These are phyloP conservation scores for Pholiota microspora DNA, from an alignment of 768 basidiomycete genomes.

Conservation along the genomic window DNA sequence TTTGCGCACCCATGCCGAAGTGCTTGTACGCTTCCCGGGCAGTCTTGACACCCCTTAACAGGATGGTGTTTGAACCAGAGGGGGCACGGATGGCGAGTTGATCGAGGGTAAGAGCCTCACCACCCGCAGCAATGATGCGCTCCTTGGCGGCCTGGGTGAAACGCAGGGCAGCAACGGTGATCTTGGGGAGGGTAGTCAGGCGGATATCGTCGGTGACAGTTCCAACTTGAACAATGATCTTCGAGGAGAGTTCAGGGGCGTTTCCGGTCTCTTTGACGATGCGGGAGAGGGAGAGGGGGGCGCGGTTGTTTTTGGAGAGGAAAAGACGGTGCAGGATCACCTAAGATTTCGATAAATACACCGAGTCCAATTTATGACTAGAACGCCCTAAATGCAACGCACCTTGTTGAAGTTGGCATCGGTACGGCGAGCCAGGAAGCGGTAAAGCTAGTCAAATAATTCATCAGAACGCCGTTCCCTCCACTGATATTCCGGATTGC, in stretches of 20 bases:
- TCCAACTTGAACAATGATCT: constrained; percentile 87
- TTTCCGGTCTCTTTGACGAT: constrained; percentile 80
- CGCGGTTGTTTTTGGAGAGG: constrained; percentile 96
- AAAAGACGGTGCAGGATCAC: constrained; percentile 95
- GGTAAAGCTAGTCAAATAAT: constrained; percentile 73
- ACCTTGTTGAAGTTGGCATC: constrained; percentile 97
- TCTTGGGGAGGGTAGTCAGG: constrained; percentile 79
- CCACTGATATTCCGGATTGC: background rate
- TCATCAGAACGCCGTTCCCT: constrained; percentile 1
- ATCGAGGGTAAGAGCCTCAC: constrained; percentile 93
- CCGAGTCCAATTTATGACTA: background rate
- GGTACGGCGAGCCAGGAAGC: constrained; percentile 97
- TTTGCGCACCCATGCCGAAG: constrained; percentile 83
- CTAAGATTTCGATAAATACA: constrained; percentile 33
- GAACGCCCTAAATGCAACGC: constrained; percentile 5
- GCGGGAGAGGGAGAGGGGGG: constrained; percentile 92
- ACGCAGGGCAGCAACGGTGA: constrained; percentile 90
- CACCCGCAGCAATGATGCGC: constrained; percentile 93
- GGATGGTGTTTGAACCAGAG: constrained; percentile 91
- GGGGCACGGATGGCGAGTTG: constrained; percentile 95
- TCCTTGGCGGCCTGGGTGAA: constrained; percentile 93
- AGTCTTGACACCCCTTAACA: constrained; percentile 91
- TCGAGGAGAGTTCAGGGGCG: constrained; percentile 64
- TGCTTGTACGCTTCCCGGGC: constrained; percentile 94
- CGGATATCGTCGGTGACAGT: constrained; percentile 97